Conservation (phyloP, 192 early-diverging fungal genomes). For the Coemansia sp. region DNA sequence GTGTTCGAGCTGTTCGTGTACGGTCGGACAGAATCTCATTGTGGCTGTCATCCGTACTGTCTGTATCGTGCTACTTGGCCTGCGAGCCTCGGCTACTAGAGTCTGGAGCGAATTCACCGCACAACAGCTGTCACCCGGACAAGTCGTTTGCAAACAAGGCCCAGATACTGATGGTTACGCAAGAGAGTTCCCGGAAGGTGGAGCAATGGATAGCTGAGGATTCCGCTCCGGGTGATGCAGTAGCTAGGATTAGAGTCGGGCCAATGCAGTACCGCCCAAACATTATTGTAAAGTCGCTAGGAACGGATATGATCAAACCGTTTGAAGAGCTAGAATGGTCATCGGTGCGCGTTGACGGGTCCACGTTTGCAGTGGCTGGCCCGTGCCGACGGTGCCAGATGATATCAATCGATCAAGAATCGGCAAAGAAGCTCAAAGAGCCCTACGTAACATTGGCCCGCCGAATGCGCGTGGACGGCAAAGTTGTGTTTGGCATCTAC, state of each 20-base stretch:
- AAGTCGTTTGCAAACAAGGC: constrained; percentile 72
- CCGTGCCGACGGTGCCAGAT: constrained; percentile 74
- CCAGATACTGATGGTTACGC: constrained; percentile 68
- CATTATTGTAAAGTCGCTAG: constrained; percentile 58
- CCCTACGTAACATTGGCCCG: constrained; percentile 62
- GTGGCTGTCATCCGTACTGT: constrained; percentile 57
- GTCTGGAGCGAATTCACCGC: neutral
- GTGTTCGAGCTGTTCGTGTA: constrained; percentile 24
- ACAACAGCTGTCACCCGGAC: neutral
- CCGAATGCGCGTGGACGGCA: constrained; percentile 36
- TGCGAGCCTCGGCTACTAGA: constrained; percentile 35
- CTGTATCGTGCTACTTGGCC: constrained; percentile 50
- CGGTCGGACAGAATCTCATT: constrained; percentile 28
- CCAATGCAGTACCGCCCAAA: constrained; percentile 69
- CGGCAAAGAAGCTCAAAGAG: constrained; percentile 59
- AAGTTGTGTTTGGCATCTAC: constrained; percentile 53
- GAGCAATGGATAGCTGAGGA: constrained; percentile 56
- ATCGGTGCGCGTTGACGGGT: constrained; percentile 4
- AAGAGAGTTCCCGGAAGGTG: constrained; percentile 59
- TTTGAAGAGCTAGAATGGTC: constrained; percentile 72
- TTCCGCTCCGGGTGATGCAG: neutral
- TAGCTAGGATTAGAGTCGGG: constrained; percentile 13
- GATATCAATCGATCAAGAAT: constrained; percentile 71
- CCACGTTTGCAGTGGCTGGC: constrained; percentile 44
- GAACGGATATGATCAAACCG: constrained; percentile 34